Percentiles rank a stretch among this genome's conserved stretches.
phyloP scores from a whole-genome alignment of 352 stramenopile species.

The Aphanomyces stellatus region DNA sequence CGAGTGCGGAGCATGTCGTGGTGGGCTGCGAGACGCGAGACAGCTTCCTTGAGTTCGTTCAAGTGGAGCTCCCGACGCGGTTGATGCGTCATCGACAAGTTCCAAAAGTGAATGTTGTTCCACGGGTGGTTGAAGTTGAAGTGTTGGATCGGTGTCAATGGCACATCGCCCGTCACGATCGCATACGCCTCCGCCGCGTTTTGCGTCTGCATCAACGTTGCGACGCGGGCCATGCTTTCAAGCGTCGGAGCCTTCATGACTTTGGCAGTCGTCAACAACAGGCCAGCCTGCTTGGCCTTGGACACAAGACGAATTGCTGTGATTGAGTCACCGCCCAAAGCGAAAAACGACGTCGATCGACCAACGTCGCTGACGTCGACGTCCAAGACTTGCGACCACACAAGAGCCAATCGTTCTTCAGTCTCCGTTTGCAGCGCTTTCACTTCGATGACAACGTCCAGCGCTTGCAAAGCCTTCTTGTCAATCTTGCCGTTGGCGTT shows the following conservation, averaged over 20 bases:
- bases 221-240: background rate
- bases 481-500: conserved; percentile 84
- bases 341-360: background rate
- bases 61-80: background rate
- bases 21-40: background rate
- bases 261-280: background rate
- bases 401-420: background rate
- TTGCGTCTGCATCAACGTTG: background rate
- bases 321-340: background rate
- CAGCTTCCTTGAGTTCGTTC: background rate
- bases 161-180: background rate
- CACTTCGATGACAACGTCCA: background rate
- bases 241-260: background rate
- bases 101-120: conserved; percentile 3
- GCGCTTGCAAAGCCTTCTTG: conserved; percentile 34
- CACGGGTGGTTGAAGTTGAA: background rate
- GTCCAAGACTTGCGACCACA: background rate
- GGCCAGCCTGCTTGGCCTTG: background rate
- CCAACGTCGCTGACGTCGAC: background rate
- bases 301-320: background rate
- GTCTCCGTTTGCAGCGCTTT: background rate
- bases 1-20: background rate
- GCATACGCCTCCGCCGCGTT: background rate
- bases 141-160: background rate
- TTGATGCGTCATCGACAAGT: background rate